Base-by-base conservation (phyloP, 2,329 filamentous ascomycete species). In the Ascochyta clinopodiicola region DNA sequence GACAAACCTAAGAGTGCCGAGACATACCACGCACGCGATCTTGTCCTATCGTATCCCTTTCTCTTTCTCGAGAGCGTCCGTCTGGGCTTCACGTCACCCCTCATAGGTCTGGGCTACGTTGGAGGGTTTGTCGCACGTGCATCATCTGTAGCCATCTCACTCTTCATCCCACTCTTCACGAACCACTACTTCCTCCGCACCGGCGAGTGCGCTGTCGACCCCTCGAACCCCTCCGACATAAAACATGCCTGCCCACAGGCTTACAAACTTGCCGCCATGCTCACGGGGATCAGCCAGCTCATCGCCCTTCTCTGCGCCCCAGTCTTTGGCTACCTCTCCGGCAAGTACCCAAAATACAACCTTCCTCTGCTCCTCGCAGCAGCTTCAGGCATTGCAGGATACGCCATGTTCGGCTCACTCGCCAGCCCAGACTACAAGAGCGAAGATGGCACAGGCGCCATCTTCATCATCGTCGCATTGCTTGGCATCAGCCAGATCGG, bases 401-500 rank as follows among this genome's bases (percentile, higher is more conserved):
- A 97, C 73, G 75, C 84, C 3, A 78, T 84, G 2, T 92, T 99
- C 64, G 91, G 91, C 0, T 81, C 85, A n/a, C 81, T 96, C 2
- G 77, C 82, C 13, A 96, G 88, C 65, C 92, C 93, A 0, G 90
- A 96, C 68, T 86, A 87, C 51, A 85, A 83, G 27, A 87, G 87
- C 4, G 81, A 88, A 24, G 86, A 90, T 31, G 91, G 90, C 17
- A 86, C 82, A 31, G 83, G 85, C 0, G 80, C 78, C 10, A 86
- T 96, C 15, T 92, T 96, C 70, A 61, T 93, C 12, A 84, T 94
- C 15, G 91, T 92, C 37, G 85, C 88, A 0, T 78, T 96, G 17
- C 86, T 98, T 35, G 95, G 95, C 13, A 86, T 96, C 69, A 96
- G 91, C 68, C 95, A 99, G 76, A 98, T 99, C 59, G 95, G 94